phyloP scores from a whole-genome alignment of 75 land plant species.

The Isoetes taiwanensis region DNA sequence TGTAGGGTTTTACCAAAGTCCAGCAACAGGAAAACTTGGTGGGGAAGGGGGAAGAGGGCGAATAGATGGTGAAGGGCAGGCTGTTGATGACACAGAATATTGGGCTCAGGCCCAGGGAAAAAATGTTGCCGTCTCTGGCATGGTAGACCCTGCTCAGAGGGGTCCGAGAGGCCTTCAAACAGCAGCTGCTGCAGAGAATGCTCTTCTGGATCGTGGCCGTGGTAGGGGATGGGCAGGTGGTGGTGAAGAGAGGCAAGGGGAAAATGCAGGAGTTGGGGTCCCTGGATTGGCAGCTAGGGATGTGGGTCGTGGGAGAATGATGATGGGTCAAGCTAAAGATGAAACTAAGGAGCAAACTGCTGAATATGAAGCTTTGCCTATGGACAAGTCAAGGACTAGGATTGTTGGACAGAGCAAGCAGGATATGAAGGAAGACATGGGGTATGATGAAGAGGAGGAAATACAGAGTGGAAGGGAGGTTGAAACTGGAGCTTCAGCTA shows the following conservation, averaged over 20 bases:
- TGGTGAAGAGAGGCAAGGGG: not conserved
- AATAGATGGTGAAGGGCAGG: not conserved
- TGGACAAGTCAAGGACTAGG: not conserved
- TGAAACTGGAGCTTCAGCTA: not conserved
- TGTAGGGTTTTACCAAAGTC: constrained; percentile 31
- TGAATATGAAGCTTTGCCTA: not conserved
- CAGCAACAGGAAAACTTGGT: constrained; percentile 10
- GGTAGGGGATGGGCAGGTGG: not conserved
- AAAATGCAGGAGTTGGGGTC: not conserved
- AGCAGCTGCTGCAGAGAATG: not conserved
- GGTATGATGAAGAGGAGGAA: not conserved
- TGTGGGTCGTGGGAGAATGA: not conserved
- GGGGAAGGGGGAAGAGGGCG: constrained; percentile 12
- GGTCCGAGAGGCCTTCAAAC: not conserved
- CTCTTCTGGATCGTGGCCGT: no score
- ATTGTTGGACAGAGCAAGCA: not conserved
- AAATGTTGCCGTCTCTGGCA: not conserved
- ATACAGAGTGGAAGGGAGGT: not conserved
- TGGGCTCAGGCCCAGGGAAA: not conserved
- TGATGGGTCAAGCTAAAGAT: not conserved
- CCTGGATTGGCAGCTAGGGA: not conserved
- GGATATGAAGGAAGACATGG: not conserved
- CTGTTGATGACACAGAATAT: not conserved
- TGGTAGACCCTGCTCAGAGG: not conserved
- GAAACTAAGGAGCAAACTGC: not conserved